Evolutionary conservation across 1,139 yeast species (phyloP).

Genomic region (Suhomyces taliae): DNA sequence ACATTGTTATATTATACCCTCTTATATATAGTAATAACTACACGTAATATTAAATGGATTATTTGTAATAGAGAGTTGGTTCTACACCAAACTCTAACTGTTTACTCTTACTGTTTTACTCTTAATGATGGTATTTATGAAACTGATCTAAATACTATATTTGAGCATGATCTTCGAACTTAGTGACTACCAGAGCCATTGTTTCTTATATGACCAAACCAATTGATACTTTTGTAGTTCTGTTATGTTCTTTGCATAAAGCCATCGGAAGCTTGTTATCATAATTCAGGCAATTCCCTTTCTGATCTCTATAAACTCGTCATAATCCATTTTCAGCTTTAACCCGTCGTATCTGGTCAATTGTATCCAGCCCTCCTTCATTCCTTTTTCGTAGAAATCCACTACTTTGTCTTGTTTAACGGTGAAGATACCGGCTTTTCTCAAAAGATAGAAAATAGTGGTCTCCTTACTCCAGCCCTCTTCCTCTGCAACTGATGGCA

Average conservation of each 20-base stretch:
- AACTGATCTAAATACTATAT: too few species aligned
- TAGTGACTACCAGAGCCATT: too few species aligned
- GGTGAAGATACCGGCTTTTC: slow-evolving; percentile 57
- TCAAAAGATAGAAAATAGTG: slow-evolving; percentile 68
- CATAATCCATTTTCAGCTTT: slow-evolving; percentile 29
- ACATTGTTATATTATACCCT: background rate
- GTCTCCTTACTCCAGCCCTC: slow-evolving; percentile 78
- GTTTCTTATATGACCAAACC: too few species aligned
- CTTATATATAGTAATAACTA: background rate
- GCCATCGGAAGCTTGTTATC: background rate
- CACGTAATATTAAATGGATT: too few species aligned
- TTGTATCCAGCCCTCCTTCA: slow-evolving; percentile 36
- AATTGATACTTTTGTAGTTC: too few species aligned
- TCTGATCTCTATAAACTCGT: slow-evolving; percentile 22
- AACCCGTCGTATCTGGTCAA: slow-evolving; percentile 43
- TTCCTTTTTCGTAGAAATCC: slow-evolving; percentile 30
- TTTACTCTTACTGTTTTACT: too few species aligned
- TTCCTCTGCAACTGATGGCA: slow-evolving; percentile 90
- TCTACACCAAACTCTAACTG: too few species aligned
- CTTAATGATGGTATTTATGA: too few species aligned
- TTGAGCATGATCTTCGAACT: too few species aligned
- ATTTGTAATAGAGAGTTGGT: too few species aligned
- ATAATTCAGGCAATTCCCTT: background rate
- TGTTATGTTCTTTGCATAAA: too few species aligned
- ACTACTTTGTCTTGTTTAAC: slow-evolving; percentile 19